Percentiles rank a stretch among this genome's conserved stretches.
These are phyloP conservation scores for Clitopilus passeckerianus DNA, from an alignment of 768 basidiomycete species.

Conservation along the genomic window DNA sequence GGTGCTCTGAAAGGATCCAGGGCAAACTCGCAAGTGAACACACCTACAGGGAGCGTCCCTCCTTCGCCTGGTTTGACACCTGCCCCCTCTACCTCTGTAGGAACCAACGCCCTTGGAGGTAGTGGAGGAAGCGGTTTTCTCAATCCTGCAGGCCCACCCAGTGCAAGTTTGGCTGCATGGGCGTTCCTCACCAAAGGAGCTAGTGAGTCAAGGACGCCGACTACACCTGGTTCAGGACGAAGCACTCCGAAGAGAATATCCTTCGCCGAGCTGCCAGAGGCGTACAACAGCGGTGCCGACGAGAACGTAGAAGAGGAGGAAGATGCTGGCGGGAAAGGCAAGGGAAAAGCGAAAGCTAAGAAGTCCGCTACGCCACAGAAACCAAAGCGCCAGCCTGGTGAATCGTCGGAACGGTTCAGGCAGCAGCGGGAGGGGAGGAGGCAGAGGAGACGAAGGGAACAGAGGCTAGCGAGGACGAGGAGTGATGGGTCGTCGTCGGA, in stretches of 20 bases:
- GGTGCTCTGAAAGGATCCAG: not conserved
- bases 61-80: not conserved
- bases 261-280: constrained; percentile 72
- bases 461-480: constrained; percentile 9
- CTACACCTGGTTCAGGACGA: constrained; percentile 38
- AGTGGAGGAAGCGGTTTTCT: not conserved
- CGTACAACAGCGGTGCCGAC: constrained; percentile 26
- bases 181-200: not conserved
- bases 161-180: not conserved
- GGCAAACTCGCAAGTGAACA: not conserved
- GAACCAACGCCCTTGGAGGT: not conserved
- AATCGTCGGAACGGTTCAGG: constrained; percentile 17
- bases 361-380: not conserved
- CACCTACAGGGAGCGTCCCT: not conserved
- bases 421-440: constrained; percentile 13
- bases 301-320: not conserved
- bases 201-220: not conserved
- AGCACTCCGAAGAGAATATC: constrained; percentile 73
- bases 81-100: not conserved
- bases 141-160: not conserved
- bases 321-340: constrained; percentile 18
- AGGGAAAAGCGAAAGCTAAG: constrained; percentile 13
- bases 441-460: constrained; percentile 27
- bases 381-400: constrained; percentile 22
- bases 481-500: constrained; percentile 9